phyloP scores from a whole-genome alignment of 1,139 yeast species.

The Candida freyschussii region DNA sequence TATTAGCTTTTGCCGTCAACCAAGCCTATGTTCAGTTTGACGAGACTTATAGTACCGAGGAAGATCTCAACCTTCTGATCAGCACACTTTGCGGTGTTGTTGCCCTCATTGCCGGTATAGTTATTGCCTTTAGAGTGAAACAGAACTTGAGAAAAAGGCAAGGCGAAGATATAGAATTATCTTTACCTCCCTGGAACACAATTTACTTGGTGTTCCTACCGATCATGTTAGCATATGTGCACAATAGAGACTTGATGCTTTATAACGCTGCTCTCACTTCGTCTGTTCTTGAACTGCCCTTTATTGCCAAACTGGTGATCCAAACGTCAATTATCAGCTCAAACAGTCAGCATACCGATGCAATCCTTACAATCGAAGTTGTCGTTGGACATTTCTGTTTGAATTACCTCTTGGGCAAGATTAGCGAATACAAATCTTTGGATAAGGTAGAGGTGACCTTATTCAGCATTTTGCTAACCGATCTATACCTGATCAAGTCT shows the following conservation, averaged over 20 bases:
- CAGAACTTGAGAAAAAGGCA: not conserved
- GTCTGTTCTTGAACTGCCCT: constrained; percentile 20
- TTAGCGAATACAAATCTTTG: constrained; percentile 32
- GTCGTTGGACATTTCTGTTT: constrained; percentile 25
- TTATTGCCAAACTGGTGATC: constrained; percentile 18
- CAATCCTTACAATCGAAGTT: constrained; percentile 17
- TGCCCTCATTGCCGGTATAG: constrained; percentile 19
- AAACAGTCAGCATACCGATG: constrained; percentile 16
- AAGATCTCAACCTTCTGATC: constrained; percentile 15
- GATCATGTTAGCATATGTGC: constrained; percentile 14
- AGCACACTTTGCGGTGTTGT: constrained; percentile 20
- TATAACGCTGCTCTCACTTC: constrained; percentile 21
- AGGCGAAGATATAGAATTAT: constrained; percentile 1
- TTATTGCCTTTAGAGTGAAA: constrained; percentile 15
- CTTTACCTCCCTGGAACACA: constrained; percentile 23
- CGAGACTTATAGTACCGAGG: constrained; percentile 6
- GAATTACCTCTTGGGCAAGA: constrained; percentile 22
- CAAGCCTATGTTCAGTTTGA: constrained; percentile 11
- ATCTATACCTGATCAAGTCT: constrained; percentile 27
- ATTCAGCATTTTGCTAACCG: constrained; percentile 32
- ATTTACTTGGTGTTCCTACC: constrained; percentile 22
- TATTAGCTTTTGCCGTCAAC: constrained; percentile 13
- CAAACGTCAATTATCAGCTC: constrained; percentile 22
- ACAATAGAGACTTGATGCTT: constrained; percentile 18
- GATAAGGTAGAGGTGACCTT: constrained; percentile 33